Evolutionary conservation across 805 yeast genomes (phyloP).

Genomic region (Saccharomycopsis selenospora): DNA sequence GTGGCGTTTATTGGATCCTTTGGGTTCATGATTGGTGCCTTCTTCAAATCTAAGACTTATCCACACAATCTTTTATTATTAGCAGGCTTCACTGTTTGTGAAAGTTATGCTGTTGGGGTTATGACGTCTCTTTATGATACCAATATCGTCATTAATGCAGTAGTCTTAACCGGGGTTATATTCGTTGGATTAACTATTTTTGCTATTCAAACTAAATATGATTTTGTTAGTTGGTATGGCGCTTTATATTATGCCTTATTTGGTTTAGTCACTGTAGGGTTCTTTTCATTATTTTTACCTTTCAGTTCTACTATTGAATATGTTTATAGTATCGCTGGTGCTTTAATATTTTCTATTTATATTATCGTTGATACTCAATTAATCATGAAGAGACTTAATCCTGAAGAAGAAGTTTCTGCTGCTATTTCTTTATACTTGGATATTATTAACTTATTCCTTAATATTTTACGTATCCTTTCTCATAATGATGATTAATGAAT

Average conservation of each 20-base stretch:
- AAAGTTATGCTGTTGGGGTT: slow-evolving; percentile 66
- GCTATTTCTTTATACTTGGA: slow-evolving; percentile 75
- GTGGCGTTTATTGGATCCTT: slow-evolving; percentile 53
- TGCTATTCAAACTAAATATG: slow-evolving; percentile 73
- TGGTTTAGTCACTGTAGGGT: slow-evolving; percentile 63
- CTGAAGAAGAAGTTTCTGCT: slow-evolving; percentile 83
- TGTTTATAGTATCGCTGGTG: slow-evolving; percentile 66
- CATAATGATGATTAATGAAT: slow-evolving; percentile 12
- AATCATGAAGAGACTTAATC: slow-evolving; percentile 63
- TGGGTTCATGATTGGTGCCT: slow-evolving; percentile 58
- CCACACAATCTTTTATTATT: slow-evolving; percentile 59
- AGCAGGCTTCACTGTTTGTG: slow-evolving; percentile 63
- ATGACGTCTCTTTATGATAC: slow-evolving; percentile 58
- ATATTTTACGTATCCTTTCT: slow-evolving; percentile 56
- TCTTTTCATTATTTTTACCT: slow-evolving; percentile 63
- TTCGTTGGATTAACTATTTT: slow-evolving; percentile 72
- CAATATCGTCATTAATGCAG: slow-evolving; percentile 59
- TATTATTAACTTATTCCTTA: slow-evolving; percentile 71
- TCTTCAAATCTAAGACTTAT: slow-evolving; percentile 55
- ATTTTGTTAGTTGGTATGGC: slow-evolving; percentile 63
- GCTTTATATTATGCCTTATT: slow-evolving; percentile 50
- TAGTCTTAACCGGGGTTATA: slow-evolving; percentile 57
- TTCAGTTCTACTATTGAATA: slow-evolving; percentile 51
- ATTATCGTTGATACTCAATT: slow-evolving; percentile 76
- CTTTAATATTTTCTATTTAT: slow-evolving; percentile 63